Base-by-base conservation (phyloP, 805 yeast genomes). In the Saturnispora quitensis region DNA sequence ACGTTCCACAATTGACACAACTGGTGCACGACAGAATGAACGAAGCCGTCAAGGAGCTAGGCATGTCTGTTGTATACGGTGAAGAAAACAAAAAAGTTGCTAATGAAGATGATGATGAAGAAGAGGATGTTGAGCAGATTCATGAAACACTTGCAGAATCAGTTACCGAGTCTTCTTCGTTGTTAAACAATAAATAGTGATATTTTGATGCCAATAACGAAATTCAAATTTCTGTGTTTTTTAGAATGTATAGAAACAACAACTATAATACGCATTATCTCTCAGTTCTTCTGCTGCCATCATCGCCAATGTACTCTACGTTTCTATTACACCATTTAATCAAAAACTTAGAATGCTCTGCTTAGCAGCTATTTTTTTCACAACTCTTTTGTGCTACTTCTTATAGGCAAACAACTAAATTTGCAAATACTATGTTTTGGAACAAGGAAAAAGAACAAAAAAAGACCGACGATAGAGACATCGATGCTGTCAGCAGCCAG, bases 11-110 rank as follows among this genome's bases (percentile, higher is more conserved):
- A 3, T 76, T 91, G 51, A 69, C 82, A 40, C 75, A 73, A 18
- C 66, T 73, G n/a, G 75, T 83, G 9, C 73, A 86, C 60, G 73
- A 72, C 0, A 62, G 65, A 31, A 90, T 91, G 96, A 58, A 67
- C 35, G 57, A 60, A 12, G 69, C 63, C 12, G 63, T 75, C 22
- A 55, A 67, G 47, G 65, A 64, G 44, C 53, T 77, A 33, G 84
- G 83, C 17, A 73, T 67, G 65, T 71, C 77, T 46, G 60, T 57
- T 28, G 65, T 68, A 24, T 35, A 54, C 47, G 67, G 68, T 4
- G 62, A 57, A 42, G 27, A 34, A 18, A 36, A 22, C 13, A 24
- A 27, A 7, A 5, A 12, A 7, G n/a, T 35, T 3, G 33, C n/a
- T 22, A 42, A 27, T 43, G 48, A 35, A 20, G 45, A 27, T 9